Conservation (phyloP, 2,329 filamentous ascomycete species). For the Onygenales sp. region DNA sequence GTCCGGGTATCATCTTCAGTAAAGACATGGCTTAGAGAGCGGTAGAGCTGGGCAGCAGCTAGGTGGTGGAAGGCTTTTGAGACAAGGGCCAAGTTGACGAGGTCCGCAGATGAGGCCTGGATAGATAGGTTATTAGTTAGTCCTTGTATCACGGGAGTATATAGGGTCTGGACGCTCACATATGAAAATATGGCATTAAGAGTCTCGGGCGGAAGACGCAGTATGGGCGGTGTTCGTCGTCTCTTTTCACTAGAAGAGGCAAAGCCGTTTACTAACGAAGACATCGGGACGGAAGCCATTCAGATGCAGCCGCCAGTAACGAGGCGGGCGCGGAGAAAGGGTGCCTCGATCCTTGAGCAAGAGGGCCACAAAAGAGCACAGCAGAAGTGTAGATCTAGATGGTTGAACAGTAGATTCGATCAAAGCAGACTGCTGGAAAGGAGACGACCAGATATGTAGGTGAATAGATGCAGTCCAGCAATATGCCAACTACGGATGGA, state of each 20-base stretch:
- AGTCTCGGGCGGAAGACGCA: constrained; percentile 22
- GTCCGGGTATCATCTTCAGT: constrained; percentile 48
- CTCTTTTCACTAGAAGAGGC: neutral
- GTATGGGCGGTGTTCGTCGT: constrained; percentile 5
- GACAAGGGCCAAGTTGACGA: constrained; percentile 45
- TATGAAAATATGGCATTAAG: constrained; percentile 21
- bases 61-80: constrained; percentile 50
- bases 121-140: neutral
- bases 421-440: too few relatives aligned
- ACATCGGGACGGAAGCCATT: neutral
- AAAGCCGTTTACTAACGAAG: neutral
- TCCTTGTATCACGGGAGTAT: neutral
- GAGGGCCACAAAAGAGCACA: neutral
- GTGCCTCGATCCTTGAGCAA: neutral
- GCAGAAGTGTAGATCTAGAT: too few relatives aligned
- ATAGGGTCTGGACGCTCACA: constrained; percentile 14
- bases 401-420: too few relatives aligned
- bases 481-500: too few relatives aligned
- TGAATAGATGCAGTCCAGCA: too few relatives aligned
- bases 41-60: constrained; percentile 50
- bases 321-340: neutral
- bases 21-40: constrained; percentile 52
- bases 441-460: too few relatives aligned
- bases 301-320: neutral
- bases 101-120: constrained; percentile 11